phyloP scores from a whole-genome alignment of 495 filamentous ascomycete genomes.

The Aspergillus campestris region DNA sequence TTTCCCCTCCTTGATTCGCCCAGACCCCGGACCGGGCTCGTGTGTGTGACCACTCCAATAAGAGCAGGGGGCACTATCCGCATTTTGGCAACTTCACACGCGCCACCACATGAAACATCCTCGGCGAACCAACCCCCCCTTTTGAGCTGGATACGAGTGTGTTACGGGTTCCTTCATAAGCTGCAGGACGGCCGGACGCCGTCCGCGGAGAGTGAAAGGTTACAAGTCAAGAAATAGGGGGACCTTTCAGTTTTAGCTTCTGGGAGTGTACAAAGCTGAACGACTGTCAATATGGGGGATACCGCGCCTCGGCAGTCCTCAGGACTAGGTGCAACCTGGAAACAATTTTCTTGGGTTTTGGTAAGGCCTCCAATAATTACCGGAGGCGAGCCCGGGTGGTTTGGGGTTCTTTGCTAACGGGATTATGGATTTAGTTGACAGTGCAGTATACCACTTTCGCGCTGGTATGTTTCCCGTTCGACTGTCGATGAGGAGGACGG shows the following conservation, averaged over 20 bases:
- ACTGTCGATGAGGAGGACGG: not conserved
- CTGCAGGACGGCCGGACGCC: not conserved
- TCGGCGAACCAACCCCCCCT: conserved; percentile 2
- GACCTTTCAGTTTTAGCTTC: too few species aligned
- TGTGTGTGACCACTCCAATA: not conserved
- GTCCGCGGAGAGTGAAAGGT: too few species aligned
- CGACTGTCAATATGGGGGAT: conserved; percentile 28
- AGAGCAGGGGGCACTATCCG: not conserved
- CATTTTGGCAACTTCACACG: conserved; percentile 3
- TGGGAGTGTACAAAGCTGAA: not conserved
- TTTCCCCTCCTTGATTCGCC: too few species aligned
- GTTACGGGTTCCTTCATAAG: not conserved
- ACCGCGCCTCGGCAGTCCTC: conserved; percentile 27
- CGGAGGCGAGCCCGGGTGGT: not conserved
- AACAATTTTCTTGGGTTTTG: conserved; percentile 68
- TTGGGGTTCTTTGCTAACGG: conserved; percentile 12
- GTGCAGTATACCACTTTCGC: conserved; percentile 33
- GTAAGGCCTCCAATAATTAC: conserved; percentile 38
- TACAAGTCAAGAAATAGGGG: too few species aligned
- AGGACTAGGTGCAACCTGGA: conserved; percentile 60
- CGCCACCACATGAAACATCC: conserved; percentile 11
- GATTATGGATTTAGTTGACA: conserved; percentile 22
- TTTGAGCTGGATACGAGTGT: too few species aligned
- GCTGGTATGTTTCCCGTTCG: conserved; percentile 24
- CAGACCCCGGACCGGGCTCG: too few species aligned